Percentiles rank a stretch among this genome's conserved stretches.
Evolutionary conservation across 2,329 filamentous ascomycete genomes (phyloP).

Genomic region (Penicillium concentricum): DNA sequence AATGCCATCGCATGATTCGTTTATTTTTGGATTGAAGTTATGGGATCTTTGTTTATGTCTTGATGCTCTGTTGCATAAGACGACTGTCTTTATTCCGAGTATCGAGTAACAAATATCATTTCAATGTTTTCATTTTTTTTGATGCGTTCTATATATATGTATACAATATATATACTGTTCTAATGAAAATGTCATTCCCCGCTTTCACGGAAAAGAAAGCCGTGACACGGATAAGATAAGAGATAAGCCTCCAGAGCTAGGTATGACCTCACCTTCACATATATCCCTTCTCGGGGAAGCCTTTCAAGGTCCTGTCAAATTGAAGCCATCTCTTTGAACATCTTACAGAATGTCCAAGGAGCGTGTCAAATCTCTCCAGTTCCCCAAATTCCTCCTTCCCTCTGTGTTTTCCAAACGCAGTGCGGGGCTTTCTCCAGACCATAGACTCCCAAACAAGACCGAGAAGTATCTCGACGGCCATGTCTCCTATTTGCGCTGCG

Average conservation of each 20-base stretch:
- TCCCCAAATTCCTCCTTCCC: conserved; percentile 54
- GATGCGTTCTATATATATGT: not conserved
- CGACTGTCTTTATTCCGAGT: not conserved
- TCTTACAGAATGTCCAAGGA: conserved; percentile 18
- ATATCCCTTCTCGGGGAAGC: not conserved
- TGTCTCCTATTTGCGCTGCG: conserved; percentile 58
- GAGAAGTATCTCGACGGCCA: conserved; percentile 46
- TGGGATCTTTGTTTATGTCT: not conserved
- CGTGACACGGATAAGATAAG: not conserved
- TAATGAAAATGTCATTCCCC: not conserved
- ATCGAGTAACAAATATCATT: not conserved
- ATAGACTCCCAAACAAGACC: conserved; percentile 2
- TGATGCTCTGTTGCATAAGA: not conserved
- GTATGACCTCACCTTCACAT: conserved; percentile 1
- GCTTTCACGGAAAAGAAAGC: not conserved
- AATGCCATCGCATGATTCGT: not conserved
- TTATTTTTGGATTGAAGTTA: not conserved
- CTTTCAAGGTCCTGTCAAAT: not conserved
- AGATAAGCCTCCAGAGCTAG: not conserved
- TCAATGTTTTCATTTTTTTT: not conserved
- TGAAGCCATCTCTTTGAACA: not conserved
- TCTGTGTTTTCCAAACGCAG: conserved; percentile 42
- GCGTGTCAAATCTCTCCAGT: conserved; percentile 33
- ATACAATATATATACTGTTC: no score
- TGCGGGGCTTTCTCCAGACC: conserved; percentile 13